phyloP scores from a whole-genome alignment of 306 rosid species.

The Trifolium dubium region DNA sequence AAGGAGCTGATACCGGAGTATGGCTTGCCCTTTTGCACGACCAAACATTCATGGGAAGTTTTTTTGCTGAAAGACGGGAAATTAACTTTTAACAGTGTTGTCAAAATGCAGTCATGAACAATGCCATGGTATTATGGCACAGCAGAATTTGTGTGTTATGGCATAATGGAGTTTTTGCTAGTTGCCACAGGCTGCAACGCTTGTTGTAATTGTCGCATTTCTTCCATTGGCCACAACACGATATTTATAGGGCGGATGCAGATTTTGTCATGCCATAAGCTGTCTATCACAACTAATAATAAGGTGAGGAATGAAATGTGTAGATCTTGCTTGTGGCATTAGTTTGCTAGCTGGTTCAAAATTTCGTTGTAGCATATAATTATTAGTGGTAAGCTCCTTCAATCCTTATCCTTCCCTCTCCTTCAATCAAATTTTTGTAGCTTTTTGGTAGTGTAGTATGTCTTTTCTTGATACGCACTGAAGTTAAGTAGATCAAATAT shows the following conservation, averaged over 20 bases:
- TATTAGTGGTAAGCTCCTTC: too few relatives aligned
- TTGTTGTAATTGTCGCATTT: too few relatives aligned
- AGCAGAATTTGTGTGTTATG: neutral
- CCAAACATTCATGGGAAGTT: constrained; percentile 64
- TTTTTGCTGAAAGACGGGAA: constrained; percentile 93
- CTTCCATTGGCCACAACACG: too few relatives aligned
- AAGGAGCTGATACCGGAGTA: constrained; percentile 94
- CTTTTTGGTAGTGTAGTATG: too few relatives aligned
- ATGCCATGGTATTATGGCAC: neutral
- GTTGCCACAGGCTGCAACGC: neutral
- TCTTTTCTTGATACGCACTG: too few relatives aligned
- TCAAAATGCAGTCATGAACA: neutral
- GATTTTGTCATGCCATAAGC: neutral
- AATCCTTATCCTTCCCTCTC: too few relatives aligned
- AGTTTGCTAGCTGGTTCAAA: constrained; percentile 9
- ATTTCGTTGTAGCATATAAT: constrained; percentile 3
- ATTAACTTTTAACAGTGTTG: constrained; percentile 54
- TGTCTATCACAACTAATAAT: too few relatives aligned
- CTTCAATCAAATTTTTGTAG: too few relatives aligned
- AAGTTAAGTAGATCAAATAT: too few relatives aligned
- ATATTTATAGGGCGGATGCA: neutral
- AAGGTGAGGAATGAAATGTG: constrained; percentile 3
- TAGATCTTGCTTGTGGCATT: constrained; percentile 19
- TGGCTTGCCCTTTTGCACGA: constrained; percentile 91
- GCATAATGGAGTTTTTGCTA: neutral